Percentiles rank a stretch among this genome's conserved stretches.
phyloP scores from a whole-genome alignment of 352 stramenopile genomes.

The Globisporangium cederbergense region DNA sequence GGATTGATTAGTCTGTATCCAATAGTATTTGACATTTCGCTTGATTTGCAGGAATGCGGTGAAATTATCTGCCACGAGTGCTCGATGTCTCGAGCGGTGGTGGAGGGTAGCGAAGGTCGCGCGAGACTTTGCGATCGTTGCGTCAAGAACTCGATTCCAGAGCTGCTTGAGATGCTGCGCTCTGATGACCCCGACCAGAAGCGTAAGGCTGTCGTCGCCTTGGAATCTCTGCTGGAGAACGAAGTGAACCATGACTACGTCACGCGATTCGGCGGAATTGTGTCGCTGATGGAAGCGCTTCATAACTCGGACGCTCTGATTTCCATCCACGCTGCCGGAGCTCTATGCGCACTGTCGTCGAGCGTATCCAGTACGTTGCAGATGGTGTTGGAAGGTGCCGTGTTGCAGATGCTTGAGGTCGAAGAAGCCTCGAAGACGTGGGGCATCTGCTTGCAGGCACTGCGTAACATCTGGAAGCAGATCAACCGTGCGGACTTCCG shows the following conservation, averaged over 20 bases:
- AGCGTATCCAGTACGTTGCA: constrained; percentile 78
- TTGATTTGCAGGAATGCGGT: constrained; percentile 63
- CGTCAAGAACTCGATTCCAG: constrained; percentile 76
- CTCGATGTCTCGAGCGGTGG: constrained; percentile 80
- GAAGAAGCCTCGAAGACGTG: constrained; percentile 73
- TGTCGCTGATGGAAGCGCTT: constrained; percentile 65
- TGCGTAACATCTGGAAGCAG: constrained; percentile 89
- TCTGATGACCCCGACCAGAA: constrained; percentile 56
- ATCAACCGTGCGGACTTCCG: constrained; percentile 84
- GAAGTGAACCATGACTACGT: constrained; percentile 83
- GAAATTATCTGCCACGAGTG: constrained; percentile 86
- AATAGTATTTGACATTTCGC: background rate
- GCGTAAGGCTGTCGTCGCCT: constrained; percentile 61
- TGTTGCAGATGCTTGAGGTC: constrained; percentile 86
- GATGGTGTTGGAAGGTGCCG: constrained; percentile 86
- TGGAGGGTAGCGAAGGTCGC: constrained; percentile 76
- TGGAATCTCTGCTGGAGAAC: constrained; percentile 86
- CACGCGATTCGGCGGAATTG: constrained; percentile 67
- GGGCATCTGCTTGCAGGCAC: constrained; percentile 73
- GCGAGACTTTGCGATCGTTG: constrained; percentile 82
- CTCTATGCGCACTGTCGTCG: constrained; percentile 73
- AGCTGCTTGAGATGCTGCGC: constrained; percentile 54
- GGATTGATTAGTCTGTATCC: background rate
- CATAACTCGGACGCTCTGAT: constrained; percentile 67
- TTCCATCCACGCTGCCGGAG: constrained; percentile 65